phyloP scores from a whole-genome alignment of 1,284 basidiomycete species.

The Apiotrichum gamsii region DNA sequence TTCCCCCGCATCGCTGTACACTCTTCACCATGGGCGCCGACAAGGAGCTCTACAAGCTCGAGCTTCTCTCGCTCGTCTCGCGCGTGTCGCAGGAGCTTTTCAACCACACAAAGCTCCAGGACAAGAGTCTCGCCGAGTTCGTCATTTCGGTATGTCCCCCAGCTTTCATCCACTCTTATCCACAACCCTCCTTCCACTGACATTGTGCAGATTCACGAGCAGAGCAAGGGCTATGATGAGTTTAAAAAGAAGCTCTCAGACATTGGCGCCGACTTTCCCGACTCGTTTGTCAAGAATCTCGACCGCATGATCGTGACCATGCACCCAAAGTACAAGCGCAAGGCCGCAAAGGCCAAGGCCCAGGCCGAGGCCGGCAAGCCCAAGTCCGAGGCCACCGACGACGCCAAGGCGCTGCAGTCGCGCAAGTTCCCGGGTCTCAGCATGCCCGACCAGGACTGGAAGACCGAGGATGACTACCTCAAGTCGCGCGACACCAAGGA shows the following conservation, averaged over 20 bases:
- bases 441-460: slow-evolving; percentile 66
- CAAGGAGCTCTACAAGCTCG: slow-evolving; percentile 81
- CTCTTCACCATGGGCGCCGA: slow-evolving; percentile 53
- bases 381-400: slow-evolving; percentile 41
- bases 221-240: slow-evolving; percentile 55
- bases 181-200: slow-evolving; percentile 1
- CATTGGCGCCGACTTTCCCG: slow-evolving; percentile 78
- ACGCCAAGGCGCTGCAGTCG: slow-evolving; percentile 66
- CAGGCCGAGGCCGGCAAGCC: slow-evolving; percentile 24
- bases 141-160: slow-evolving; percentile 60
- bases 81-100: slow-evolving; percentile 85
- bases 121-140: slow-evolving; percentile 92
- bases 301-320: slow-evolving; percentile 89
- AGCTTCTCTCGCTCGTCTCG: slow-evolving; percentile 78
- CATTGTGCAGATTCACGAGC: slow-evolving; percentile 62
- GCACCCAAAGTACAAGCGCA: slow-evolving; percentile 95
- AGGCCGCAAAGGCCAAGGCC: slow-evolving; percentile 49
- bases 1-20: too few species aligned
- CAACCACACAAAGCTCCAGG: slow-evolving; percentile 70
- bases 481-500: slow-evolving; percentile 48
- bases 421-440: slow-evolving; percentile 87
- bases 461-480: slow-evolving; percentile 50
- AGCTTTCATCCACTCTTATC: too few species aligned
- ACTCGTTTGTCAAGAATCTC: slow-evolving; percentile 82
- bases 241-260: slow-evolving; percentile 80